phyloP scores from a whole-genome alignment of 2,329 filamentous ascomycete genomes.

The Bipolaris victoriae region DNA sequence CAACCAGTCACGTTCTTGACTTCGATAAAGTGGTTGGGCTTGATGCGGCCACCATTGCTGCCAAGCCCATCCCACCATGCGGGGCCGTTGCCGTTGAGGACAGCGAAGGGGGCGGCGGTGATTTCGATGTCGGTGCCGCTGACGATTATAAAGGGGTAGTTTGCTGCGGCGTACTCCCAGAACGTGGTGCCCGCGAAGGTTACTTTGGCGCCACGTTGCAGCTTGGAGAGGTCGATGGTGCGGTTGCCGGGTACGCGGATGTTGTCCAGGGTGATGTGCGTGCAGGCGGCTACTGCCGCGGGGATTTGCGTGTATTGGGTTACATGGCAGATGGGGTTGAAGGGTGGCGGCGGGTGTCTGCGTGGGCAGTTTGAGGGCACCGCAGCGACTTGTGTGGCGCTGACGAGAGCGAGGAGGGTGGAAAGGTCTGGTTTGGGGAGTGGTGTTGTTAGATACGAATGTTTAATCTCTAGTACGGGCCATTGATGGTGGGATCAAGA shows the following conservation, averaged over 20 bases:
- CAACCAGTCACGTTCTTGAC: slow-evolving; percentile 48
- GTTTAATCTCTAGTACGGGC: no score
- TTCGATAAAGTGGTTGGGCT: slow-evolving; percentile 45
- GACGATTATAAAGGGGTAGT: slow-evolving; percentile 42
- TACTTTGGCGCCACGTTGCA: slow-evolving; percentile 52
- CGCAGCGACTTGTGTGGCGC: slow-evolving; percentile 11
- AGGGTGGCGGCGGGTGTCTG: not conserved
- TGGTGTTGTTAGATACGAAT: not conserved
- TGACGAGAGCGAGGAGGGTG: slow-evolving; percentile 15
- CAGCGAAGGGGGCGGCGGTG: slow-evolving; percentile 47
- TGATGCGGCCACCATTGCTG: slow-evolving; percentile 53
- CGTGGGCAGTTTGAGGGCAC: slow-evolving; percentile 1
- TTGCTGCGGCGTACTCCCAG: slow-evolving; percentile 44
- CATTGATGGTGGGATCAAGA: no score
- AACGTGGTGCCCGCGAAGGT: slow-evolving; percentile 42
- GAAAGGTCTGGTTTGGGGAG: not conserved
- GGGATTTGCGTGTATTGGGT: slow-evolving; percentile 27
- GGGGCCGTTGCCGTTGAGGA: slow-evolving; percentile 31
- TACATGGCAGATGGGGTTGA: slow-evolving; percentile 22
- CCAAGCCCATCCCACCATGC: slow-evolving; percentile 45
- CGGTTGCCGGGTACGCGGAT: slow-evolving; percentile 48
- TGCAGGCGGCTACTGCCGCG: slow-evolving; percentile 51
- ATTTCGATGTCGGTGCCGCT: slow-evolving; percentile 51
- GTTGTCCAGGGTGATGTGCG: slow-evolving; percentile 50
- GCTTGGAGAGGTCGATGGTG: slow-evolving; percentile 49